Evolutionary conservation across 768 basidiomycete species (phyloP).

Genomic region (Punctularia strigosozonata): DNA sequence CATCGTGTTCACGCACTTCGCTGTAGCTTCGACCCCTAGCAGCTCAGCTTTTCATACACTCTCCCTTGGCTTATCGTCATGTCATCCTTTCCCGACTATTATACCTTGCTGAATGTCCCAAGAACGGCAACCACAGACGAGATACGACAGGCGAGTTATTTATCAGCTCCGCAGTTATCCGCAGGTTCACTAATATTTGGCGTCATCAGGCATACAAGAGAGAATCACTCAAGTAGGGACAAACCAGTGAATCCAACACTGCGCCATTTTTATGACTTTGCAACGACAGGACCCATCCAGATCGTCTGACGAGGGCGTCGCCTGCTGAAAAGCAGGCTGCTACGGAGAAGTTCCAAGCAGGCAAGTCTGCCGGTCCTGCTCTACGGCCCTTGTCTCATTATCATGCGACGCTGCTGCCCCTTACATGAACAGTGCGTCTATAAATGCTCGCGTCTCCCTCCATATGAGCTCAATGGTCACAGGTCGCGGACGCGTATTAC

Average conservation of each 20-base stretch:
- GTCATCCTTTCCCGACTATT: conserved; percentile 77
- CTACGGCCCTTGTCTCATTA: not conserved
- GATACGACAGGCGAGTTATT: conserved; percentile 52
- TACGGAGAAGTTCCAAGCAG: conserved; percentile 79
- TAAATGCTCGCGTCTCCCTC: too few relatives aligned
- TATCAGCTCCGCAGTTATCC: too few relatives aligned
- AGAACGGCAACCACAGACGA: conserved; percentile 57
- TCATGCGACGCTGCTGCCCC: not conserved
- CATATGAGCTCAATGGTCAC: too few relatives aligned
- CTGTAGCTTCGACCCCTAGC: too few relatives aligned
- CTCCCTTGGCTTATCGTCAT: too few relatives aligned
- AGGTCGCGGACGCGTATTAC: conserved; percentile 90
- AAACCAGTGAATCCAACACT: conserved; percentile 9
- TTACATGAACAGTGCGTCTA: too few relatives aligned
- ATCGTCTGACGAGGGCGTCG: conserved; percentile 62
- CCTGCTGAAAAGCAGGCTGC: conserved; percentile 59
- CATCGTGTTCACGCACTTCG: too few relatives aligned
- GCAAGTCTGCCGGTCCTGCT: conserved; percentile 4
- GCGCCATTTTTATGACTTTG: conserved; percentile 8
- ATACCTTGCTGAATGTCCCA: conserved; percentile 44
- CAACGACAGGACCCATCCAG: conserved; percentile 93
- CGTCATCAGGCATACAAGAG: conserved; percentile 78
- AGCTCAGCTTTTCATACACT: too few relatives aligned
- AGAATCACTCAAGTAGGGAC: conserved; percentile 44
- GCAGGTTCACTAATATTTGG: too few relatives aligned